Evolutionary conservation across 2,329 filamentous ascomycete genomes (phyloP), one percentile per base, ranked within the genome.

Genomic region (Aaosphaeria pasadenensis): DNA sequence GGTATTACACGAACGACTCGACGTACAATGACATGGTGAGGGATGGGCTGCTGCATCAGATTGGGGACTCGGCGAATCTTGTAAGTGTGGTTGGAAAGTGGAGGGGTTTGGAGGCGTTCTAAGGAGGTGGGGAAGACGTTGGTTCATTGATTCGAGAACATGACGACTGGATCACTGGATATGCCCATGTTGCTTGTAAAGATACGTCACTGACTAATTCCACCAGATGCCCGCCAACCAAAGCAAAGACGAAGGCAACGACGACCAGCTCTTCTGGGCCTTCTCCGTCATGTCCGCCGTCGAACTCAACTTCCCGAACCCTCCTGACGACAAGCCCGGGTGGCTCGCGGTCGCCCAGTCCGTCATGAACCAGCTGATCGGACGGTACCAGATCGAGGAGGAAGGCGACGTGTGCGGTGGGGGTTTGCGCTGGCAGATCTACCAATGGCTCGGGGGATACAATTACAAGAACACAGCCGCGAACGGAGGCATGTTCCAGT

Each of bases 1-100:
- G 88, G 88, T 88, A 85, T 64, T 89, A 89, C 65, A 92, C 88
- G 0, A 85, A 84, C 17, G 88, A 92, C 62, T 72, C 77, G 4
- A 77, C 79, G 32, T 94, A 88, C 72, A 91, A 91, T 64, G 73
- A 84, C 11, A 72, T 88, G 39, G 81, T 83, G 11, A 78, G 77
- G 33, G 77, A 88, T 54, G 66, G 64, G 24, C 43, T 69, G 39
- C 56, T 63, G 17, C 57, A 60, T 48, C 64, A 70, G 42, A 60
- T 67, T 39, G 66, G 65, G 42, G 58, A 60, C 28, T 48, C 63
- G n/a, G 45, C 48, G 13, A 57, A 66, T 45, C 48, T 66, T 51
- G 63, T 65, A 57, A 7, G 52, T 49, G 32, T 6, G 9, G 9
- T 36, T 13, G 33, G 33, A 36, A 36, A 36, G 9, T 9, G 3